Evolutionary conservation across 2,329 filamentous ascomycete species (phyloP).

Genomic region (Penicillium sp.): DNA sequence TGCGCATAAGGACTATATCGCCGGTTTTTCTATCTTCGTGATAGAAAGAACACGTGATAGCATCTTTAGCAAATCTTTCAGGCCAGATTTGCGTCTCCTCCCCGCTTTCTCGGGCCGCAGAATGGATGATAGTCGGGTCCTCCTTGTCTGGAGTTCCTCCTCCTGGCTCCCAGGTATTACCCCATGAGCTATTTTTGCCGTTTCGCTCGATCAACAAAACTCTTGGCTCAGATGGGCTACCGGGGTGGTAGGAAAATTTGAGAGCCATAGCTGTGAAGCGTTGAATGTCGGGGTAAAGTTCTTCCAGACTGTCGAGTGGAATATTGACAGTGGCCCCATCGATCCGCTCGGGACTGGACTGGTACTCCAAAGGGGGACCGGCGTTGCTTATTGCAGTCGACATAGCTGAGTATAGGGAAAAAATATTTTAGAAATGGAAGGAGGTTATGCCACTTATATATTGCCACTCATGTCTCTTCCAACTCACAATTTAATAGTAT

Average conservation of each 20-base stretch:
- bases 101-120: background rate
- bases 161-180: background rate
- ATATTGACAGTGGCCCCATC: background rate
- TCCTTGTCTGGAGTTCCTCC: background rate
- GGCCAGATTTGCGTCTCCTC: background rate
- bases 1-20: background rate
- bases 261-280: background rate
- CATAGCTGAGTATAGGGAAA: background rate
- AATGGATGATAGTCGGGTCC: background rate
- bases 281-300: background rate
- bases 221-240: background rate
- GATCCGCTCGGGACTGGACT: background rate
- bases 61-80: background rate
- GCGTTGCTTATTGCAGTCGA: background rate
- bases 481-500: background rate
- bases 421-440: background rate
- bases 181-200: background rate
- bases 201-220: background rate
- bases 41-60: background rate
- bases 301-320: background rate
- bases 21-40: background rate
- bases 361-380: background rate
- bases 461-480: background rate
- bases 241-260: background rate
- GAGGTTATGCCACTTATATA: background rate